phyloP scores from a whole-genome alignment of 169 alveolate species.

The Plasmodium yoelii region DNA sequence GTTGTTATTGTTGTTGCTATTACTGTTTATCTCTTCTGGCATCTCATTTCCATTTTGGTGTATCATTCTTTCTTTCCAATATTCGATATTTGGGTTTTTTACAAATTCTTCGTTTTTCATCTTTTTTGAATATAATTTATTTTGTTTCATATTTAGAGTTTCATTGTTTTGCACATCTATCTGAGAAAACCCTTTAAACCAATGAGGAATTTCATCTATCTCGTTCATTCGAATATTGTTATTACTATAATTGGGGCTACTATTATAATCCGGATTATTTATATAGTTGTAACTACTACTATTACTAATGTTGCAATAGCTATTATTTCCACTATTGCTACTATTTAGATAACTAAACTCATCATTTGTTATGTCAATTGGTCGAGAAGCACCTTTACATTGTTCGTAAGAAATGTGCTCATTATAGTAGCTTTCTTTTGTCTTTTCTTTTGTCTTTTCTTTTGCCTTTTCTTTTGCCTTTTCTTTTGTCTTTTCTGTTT shows the following conservation, averaged over 20 bases:
- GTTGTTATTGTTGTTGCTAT: too few relatives aligned
- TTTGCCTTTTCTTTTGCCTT: slow-evolving; percentile 8
- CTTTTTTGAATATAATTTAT: background rate
- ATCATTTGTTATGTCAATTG: background rate
- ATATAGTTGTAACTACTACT: background rate
- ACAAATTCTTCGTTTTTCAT: slow-evolving; percentile 9
- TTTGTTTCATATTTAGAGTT: slow-evolving; percentile 13
- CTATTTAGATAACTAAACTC: background rate
- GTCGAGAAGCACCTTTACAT: background rate
- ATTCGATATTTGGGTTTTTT: slow-evolving; percentile 5
- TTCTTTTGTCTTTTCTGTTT: background rate
- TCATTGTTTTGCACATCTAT: slow-evolving; percentile 16
- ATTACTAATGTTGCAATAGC: background rate
- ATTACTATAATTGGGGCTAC: too few relatives aligned
- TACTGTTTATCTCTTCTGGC: background rate
- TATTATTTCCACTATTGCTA: background rate
- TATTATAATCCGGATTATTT: background rate
- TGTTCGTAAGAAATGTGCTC: slow-evolving; percentile 14
- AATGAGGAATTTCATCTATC: background rate
- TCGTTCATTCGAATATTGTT: slow-evolving; percentile 19
- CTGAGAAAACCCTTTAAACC: background rate
- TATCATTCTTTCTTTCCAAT: slow-evolving; percentile 23
- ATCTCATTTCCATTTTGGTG: background rate
- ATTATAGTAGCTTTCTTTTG: slow-evolving; percentile 16
- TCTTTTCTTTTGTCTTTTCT: background rate